Evolutionary conservation across 208 protist genomes (phyloP).

Genomic region (Leptomonas pyrrhocoris): DNA sequence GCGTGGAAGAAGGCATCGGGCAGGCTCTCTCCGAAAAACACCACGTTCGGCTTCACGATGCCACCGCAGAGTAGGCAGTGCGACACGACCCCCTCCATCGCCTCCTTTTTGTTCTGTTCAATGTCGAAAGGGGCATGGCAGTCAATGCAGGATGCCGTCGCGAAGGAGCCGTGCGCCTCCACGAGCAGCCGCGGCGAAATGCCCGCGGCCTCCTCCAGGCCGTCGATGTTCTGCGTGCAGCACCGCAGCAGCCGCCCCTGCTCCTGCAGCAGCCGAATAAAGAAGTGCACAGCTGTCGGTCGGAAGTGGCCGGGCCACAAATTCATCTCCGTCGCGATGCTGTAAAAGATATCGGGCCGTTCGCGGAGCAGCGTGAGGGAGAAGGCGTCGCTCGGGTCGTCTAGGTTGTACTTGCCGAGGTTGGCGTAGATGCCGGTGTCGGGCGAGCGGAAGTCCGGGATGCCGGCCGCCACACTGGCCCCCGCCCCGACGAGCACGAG

Average conservation of each 20-base stretch:
- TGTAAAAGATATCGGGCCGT: slow-evolving; percentile 91
- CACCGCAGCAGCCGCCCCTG: slow-evolving; percentile 90
- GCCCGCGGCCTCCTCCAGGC: slow-evolving; percentile 87
- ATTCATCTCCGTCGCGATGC: slow-evolving; percentile 85
- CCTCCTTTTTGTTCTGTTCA: slow-evolving; percentile 32
- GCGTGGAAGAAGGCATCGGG: slow-evolving; percentile 84
- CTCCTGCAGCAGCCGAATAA: slow-evolving; percentile 92
- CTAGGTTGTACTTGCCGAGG: slow-evolving; percentile 90
- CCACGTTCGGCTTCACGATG: slow-evolving; percentile 96
- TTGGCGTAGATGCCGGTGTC: slow-evolving; percentile 92
- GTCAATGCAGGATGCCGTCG: slow-evolving; percentile 83
- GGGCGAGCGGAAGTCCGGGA: slow-evolving; percentile 95
- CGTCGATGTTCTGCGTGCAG: slow-evolving; percentile 98
- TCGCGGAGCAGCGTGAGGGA: slow-evolving; percentile 87
- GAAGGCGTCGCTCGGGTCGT: slow-evolving; percentile 90
- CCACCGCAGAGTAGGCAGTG: slow-evolving; percentile 67
- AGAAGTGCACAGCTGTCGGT: slow-evolving; percentile 93
- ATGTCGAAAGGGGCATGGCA: slow-evolving; percentile 66
- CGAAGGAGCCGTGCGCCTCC: slow-evolving; percentile 96
- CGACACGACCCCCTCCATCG: slow-evolving; percentile 52
- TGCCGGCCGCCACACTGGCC: slow-evolving; percentile 91
- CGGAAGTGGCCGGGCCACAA: slow-evolving; percentile 81
- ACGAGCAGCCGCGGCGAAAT: slow-evolving; percentile 85
- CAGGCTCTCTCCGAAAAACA: slow-evolving; percentile 97
- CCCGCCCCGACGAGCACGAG: slow-evolving; percentile 92